Conservation (phyloP, 2,329 filamentous ascomycete genomes). For the Trichoderma atrobrunneum region DNA sequence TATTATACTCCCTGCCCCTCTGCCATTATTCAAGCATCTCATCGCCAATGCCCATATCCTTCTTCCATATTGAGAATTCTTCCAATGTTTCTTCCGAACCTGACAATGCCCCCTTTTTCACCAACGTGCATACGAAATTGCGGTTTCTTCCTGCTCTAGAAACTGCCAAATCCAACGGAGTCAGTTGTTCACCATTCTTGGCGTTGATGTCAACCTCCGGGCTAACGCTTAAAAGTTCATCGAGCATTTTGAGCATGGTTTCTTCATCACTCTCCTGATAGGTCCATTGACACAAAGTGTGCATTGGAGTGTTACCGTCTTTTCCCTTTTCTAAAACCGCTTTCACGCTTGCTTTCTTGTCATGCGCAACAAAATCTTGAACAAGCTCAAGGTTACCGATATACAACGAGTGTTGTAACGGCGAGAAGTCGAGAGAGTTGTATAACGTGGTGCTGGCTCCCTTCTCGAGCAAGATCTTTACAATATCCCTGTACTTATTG, state of each 20-base stretch:
- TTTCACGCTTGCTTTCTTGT: neutral
- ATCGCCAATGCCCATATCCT: neutral
- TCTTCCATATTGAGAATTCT: fast-evolving
- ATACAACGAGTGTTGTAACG: neutral
- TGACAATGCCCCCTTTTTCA: neutral
- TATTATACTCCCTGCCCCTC: neutral
- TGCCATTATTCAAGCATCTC: neutral
- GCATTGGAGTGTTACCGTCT: neutral
- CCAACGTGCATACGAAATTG: neutral
- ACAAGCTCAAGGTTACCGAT: neutral
- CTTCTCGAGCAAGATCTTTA: neutral
- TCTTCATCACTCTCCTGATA: fast-evolving
- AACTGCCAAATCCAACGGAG: neutral
- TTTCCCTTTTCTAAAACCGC: neutral
- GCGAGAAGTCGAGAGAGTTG: neutral
- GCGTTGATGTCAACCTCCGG: neutral
- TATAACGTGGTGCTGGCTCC: neutral
- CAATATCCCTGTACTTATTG: fast-evolving
- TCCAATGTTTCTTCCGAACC: neutral
- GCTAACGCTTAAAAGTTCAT: neutral
- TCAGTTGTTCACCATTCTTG: neutral
- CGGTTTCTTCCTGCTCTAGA: neutral
- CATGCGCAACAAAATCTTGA: neutral
- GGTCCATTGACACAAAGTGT: neutral
- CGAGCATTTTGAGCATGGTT: neutral